These are phyloP conservation scores for Striga hermonthica DNA, from an alignment of 305 asterid genomes.

Conservation along the genomic window DNA sequence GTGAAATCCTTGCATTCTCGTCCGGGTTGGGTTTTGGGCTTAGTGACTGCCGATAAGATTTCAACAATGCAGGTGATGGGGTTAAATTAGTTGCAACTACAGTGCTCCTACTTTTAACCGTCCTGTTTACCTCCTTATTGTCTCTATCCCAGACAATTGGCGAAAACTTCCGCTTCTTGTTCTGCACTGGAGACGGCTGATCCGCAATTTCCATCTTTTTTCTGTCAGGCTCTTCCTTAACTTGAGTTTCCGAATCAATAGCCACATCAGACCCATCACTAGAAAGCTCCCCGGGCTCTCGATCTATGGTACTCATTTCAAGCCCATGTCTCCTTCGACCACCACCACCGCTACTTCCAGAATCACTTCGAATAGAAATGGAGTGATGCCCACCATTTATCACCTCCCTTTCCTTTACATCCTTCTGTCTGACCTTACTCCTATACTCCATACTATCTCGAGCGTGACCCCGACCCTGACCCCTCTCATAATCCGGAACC, in stretches of 20 bases:
- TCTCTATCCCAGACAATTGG: constrained; percentile 92
- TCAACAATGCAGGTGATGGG: constrained; percentile 32
- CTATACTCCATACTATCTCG: constrained; percentile 37
- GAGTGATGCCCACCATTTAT: constrained; percentile 49
- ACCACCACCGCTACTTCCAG: constrained; percentile 46
- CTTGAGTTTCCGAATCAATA: constrained; percentile 43
- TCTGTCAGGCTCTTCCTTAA: constrained; percentile 36
- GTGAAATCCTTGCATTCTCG: constrained; percentile 33
- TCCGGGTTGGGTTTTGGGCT: constrained; percentile 31
- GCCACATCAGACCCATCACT: constrained; percentile 77
- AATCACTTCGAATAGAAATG: constrained; percentile 52
- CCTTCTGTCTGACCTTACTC: constrained; percentile 54
- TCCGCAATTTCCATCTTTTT: constrained; percentile 37
- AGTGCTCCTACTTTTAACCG: constrained; percentile 36
- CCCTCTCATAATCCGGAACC: constrained; percentile 34
- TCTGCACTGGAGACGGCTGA: constrained; percentile 37
- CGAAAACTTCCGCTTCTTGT: constrained; percentile 68
- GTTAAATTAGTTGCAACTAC: constrained; percentile 32
- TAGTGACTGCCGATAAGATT: constrained; percentile 34
- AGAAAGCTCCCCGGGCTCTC: constrained; percentile 86
- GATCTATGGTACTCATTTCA: constrained; percentile 36
- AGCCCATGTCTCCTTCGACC: constrained; percentile 38
- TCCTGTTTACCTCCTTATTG: constrained; percentile 43
- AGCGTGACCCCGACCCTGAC: constrained; percentile 25
- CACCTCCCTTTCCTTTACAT: constrained; percentile 49